These are phyloP conservation scores for Pyronema domesticum DNA, from an alignment of 495 filamentous ascomycete genomes.

Conservation along the genomic window DNA sequence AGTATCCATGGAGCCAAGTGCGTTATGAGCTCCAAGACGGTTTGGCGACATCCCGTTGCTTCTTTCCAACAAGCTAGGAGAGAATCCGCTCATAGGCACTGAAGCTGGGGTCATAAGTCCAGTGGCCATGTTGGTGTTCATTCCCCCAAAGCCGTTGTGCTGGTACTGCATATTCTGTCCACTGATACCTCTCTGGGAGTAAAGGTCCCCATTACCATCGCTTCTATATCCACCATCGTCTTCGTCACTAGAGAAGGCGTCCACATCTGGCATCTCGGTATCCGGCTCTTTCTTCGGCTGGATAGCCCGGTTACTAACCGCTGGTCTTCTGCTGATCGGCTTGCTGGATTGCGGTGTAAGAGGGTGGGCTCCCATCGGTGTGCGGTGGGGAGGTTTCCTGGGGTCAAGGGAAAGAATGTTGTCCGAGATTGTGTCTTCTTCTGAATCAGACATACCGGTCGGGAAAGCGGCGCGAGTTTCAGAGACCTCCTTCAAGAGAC, in stretches of 20 bases:
- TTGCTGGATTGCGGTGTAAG: not conserved
- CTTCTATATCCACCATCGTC: slow-evolving; percentile 7
- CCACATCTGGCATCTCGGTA: slow-evolving; percentile 15
- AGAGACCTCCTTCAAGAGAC: slow-evolving; percentile 20
- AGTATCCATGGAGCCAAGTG: not conserved
- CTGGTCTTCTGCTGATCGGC: not conserved
- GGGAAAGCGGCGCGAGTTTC: not conserved
- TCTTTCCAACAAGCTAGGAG: not conserved
- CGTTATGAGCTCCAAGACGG: not conserved
- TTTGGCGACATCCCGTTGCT: not conserved
- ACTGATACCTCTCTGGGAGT: not conserved
- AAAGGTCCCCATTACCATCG: slow-evolving; percentile 3
- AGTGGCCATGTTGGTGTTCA: no score
- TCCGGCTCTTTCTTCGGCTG: slow-evolving; percentile 7
- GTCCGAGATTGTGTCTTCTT: not conserved
- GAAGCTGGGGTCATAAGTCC: not conserved
- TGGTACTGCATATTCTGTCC: no score
- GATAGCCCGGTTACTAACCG: not conserved
- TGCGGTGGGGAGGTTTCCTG: not conserved
- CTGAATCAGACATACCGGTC: not conserved
- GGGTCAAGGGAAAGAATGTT: not conserved
- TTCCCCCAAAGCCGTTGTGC: no score
- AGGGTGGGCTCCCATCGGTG: not conserved
- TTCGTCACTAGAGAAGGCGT: slow-evolving; percentile 11
- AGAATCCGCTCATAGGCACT: not conserved